Evolutionary conservation across 768 basidiomycete species (phyloP).

Genomic region (Lanmaoa rubissima): DNA sequence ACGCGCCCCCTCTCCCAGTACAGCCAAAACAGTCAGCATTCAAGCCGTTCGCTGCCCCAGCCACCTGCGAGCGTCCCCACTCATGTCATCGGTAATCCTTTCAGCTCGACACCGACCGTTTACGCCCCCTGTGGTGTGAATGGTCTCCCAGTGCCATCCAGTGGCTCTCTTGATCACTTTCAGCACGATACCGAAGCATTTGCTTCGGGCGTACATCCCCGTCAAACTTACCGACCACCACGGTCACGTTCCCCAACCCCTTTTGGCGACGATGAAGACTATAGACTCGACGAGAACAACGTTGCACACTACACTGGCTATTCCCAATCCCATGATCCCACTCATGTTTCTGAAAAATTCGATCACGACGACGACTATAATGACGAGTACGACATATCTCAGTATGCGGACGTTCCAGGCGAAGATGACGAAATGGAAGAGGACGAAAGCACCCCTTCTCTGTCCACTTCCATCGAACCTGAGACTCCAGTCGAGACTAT

Average conservation of each 20-base stretch:
- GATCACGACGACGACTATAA: conserved; percentile 3
- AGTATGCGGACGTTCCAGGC: conserved; percentile 26
- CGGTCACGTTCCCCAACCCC: conserved; percentile 79
- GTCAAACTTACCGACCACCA: conserved; percentile 46
- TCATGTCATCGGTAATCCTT: conserved; percentile 25
- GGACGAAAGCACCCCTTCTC: conserved; percentile 25
- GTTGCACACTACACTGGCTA: conserved; percentile 55
- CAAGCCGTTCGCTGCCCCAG: conserved; percentile 30
- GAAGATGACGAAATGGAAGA: conserved; percentile 20
- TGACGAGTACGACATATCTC: conserved; percentile 33
- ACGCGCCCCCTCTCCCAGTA: conserved; percentile 34
- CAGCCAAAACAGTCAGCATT: conserved; percentile 37
- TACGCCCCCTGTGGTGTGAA: conserved; percentile 12
- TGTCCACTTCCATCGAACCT: conserved; percentile 36
- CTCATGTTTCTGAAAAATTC: conserved; percentile 27
- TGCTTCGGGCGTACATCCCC: conserved; percentile 57
- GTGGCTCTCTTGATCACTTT: conserved; percentile 51
- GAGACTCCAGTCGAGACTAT: conserved; percentile 62
- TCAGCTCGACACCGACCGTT: conserved; percentile 16
- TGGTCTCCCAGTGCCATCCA: conserved; percentile 35
- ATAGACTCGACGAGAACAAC: conserved; percentile 54
- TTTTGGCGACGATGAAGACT: conserved; percentile 70
- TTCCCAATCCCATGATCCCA: conserved; percentile 18
- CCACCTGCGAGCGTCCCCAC: conserved; percentile 14
- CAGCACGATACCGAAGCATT: conserved; percentile 66